Conservation (phyloP, 2,329 filamentous ascomycete species). For the Cordyceps sp. region DNA sequence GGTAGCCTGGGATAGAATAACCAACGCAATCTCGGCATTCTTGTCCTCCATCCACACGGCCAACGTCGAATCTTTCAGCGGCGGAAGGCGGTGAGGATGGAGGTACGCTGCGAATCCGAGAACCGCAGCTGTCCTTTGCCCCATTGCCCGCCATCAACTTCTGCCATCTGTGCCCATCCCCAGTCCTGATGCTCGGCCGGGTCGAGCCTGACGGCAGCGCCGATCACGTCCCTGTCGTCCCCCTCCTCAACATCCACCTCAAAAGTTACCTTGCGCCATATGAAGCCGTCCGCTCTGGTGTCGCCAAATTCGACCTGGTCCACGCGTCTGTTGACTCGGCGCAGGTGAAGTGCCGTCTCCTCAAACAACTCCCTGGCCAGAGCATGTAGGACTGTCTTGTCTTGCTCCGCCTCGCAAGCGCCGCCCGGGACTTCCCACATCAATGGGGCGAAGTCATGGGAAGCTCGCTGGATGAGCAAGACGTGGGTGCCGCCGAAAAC, state of each 20-base stretch:
- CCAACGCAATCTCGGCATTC: too few relatives aligned
- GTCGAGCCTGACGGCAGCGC: slow-evolving; percentile 1
- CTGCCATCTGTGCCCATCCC: slow-evolving; percentile 3
- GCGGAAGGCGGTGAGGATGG: neutral
- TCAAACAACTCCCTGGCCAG: slow-evolving; percentile 3
- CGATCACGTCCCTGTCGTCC: neutral
- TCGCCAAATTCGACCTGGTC: slow-evolving; percentile 2
- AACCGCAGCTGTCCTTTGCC: neutral
- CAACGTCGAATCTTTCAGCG: neutral
- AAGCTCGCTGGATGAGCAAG: slow-evolving; percentile 3
- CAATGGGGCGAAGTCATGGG: slow-evolving; percentile 1
- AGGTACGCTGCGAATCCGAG: neutral
- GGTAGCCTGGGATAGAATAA: too few relatives aligned
- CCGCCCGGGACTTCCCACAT: slow-evolving; percentile 4
- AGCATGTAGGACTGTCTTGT: slow-evolving; percentile 1
- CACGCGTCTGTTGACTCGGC: slow-evolving; percentile 1
- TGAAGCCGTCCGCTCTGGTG: neutral
- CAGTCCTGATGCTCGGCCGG: slow-evolving; percentile 4
- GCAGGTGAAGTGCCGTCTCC: slow-evolving; percentile 2
- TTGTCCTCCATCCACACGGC: too few relatives aligned
- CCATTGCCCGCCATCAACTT: slow-evolving; percentile 1
- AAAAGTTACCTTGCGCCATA: slow-evolving; percentile 4
- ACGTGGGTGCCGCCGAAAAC: slow-evolving; percentile 1
- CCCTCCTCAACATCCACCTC: slow-evolving; percentile 3
- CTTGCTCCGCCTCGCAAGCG: slow-evolving; percentile 1